Base-by-base conservation (phyloP, 805 yeast species). In the Dipodascus albidus region DNA sequence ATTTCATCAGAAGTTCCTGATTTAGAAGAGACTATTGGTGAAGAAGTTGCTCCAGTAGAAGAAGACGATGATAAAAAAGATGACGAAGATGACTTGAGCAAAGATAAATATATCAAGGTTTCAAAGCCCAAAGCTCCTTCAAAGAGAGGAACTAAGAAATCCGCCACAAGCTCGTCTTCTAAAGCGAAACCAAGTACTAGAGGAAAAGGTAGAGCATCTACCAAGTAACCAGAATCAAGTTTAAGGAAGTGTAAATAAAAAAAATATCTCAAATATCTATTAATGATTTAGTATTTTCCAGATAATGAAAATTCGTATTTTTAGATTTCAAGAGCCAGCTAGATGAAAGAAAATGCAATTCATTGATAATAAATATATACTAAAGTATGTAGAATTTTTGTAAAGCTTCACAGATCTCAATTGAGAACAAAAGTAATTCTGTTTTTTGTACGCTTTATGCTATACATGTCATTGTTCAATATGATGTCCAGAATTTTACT, bases 11-110 rank as follows among this genome's bases (percentile, higher is more conserved):
- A 53, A 57, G 65, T 54, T 42, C 89, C 88, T 2, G 90, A 83
- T 61, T 73, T 74, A 51, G 95, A 84, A 47, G 91, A 83, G 55
- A 88, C 83, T 1, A 75, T 84, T 44, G 82, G 78, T 23, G 87
- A 81, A n/a, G 75, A 70, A 27, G 65, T 60, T 27, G 71, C 59
- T 22, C 63, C 59, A 3, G 70, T 63, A 44, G 49, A 47, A 8
- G 49, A 49, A 14, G 57, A 70, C 17, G 72, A 65, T 14, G 44
- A 38, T 6, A 38, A 38, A 23, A 75, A 69, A n/a, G 74, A 70
- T 3, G 67, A 63, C 22, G 78, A 70, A 2, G 72, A 69, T 48
- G 68, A 80, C 57, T 62, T 76, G 19, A 74, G 76, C 59, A 82
- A 80, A 71, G 87, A 83, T 62, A 80, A 78, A 63, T 74, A 82